Conservation (phyloP, 164 flowering plant genomes). For the Vitis labrusca region DNA sequence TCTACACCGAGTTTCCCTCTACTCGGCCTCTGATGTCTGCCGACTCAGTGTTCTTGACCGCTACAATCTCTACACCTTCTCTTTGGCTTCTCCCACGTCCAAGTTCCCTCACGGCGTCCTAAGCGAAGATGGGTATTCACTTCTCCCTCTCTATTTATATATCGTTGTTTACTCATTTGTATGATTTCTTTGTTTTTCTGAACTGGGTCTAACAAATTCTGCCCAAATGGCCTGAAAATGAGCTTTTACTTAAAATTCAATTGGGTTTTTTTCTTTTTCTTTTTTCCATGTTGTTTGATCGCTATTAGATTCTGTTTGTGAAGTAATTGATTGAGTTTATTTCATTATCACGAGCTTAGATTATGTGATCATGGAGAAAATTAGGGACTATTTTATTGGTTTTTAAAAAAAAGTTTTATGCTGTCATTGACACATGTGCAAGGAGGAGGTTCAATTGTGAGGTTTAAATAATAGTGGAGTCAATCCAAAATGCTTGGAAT, state of each 20-base stretch:
- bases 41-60: conserved; percentile 47
- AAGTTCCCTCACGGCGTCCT: conserved; percentile 79
- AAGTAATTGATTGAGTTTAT: too few species aligned
- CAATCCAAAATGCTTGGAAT: too few species aligned
- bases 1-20: conserved; percentile 24
- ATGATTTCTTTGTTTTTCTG: neutral
- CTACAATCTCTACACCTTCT: conserved; percentile 60
- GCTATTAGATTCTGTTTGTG: too few species aligned
- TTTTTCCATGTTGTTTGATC: neutral
- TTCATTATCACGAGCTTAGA: too few species aligned
- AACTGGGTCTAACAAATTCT: neutral
- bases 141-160: conserved; percentile 5
- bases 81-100: conserved; percentile 57
- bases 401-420: too few species aligned
- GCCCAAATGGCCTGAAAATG: neutral
- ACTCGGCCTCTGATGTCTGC: conserved; percentile 40
- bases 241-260: too few species aligned
- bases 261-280: neutral
- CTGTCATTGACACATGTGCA: too few species aligned
- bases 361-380: too few species aligned
- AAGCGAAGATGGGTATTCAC: conserved; percentile 90
- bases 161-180: neutral
- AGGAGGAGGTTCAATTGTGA: too few species aligned
- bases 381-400: too few species aligned
- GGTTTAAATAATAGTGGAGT: too few species aligned